Evolutionary conservation across 139 green algal species (phyloP).

Genomic region (Chlorella ohadii): DNA sequence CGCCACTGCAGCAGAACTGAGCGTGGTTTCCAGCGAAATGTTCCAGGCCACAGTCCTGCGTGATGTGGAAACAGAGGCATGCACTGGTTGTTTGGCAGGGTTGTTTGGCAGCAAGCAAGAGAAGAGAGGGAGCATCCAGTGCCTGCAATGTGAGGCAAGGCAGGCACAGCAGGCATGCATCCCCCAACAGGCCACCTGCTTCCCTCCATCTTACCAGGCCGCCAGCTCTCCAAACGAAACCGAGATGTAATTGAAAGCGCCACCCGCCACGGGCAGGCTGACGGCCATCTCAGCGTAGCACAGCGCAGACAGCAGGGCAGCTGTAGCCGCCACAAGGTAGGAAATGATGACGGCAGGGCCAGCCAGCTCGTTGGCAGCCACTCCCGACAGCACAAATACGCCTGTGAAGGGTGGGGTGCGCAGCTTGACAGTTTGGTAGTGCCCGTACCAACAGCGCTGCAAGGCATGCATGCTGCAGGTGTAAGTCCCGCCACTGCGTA

Average conservation of each 20-base stretch:
- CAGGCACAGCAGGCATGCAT: no score
- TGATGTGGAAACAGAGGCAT: no score
- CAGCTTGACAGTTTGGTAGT: not conserved
- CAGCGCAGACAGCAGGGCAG: slow-evolving; percentile 82
- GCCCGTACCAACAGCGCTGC: not conserved
- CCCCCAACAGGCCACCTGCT: no score
- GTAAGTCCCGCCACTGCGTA: no score
- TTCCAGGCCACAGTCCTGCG: slow-evolving; percentile 77
- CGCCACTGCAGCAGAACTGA: slow-evolving; percentile 80
- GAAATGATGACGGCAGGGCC: slow-evolving; percentile 67
- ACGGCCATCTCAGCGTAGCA: slow-evolving; percentile 89
- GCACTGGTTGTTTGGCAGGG: no score
- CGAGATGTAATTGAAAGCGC: slow-evolving; percentile 86
- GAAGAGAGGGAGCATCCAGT: no score
- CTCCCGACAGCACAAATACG: not conserved
- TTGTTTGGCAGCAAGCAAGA: no score
- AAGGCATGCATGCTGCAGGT: no score
- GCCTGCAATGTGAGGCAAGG: no score
- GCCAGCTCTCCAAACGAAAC: slow-evolving; percentile 83
- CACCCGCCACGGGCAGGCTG: slow-evolving; percentile 55
- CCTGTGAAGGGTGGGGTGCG: not conserved
- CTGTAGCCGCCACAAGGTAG: slow-evolving; percentile 66
- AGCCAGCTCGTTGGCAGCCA: not conserved
- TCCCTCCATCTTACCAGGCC: slow-evolving; percentile 58
- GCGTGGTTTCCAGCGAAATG: slow-evolving; percentile 88